Evolutionary conservation across 1,139 yeast species (phyloP).

Genomic region (Debaryomycetaceae sp.): DNA sequence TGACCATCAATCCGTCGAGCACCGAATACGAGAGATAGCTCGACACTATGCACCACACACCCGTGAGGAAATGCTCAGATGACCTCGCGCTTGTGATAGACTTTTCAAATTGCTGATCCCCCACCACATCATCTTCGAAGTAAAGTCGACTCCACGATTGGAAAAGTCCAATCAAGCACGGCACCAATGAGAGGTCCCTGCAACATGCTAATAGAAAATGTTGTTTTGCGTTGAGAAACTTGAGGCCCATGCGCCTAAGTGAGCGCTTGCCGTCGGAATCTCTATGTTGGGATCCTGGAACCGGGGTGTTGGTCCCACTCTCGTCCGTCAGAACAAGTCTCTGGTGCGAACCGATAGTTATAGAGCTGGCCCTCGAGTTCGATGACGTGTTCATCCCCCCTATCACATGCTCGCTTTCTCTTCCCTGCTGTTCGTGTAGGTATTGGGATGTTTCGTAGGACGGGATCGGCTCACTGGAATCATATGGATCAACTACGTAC

Average conservation of each 20-base stretch:
- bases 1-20: constrained; percentile 82
- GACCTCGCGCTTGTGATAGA: constrained; percentile 53
- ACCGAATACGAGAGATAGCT: constrained; percentile 82
- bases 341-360: constrained; percentile 5
- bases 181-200: constrained; percentile 68
- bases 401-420: constrained; percentile 5
- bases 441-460: constrained; percentile 45
- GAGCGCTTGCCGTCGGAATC: constrained; percentile 11
- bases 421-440: constrained; percentile 20
- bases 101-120: constrained; percentile 15
- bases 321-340: constrained; percentile 1
- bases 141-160: constrained; percentile 52
- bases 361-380: constrained; percentile 1
- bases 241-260: constrained; percentile 59
- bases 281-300: constrained; percentile 6
- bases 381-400: constrained; percentile 13
- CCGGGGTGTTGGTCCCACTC: background rate
- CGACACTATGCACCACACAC: constrained; percentile 81
- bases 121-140: constrained; percentile 17
- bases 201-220: constrained; percentile 72
- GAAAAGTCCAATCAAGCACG: constrained; percentile 56
- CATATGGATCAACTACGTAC: constrained; percentile 13
- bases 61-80: constrained; percentile 68
- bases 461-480: constrained; percentile 41
- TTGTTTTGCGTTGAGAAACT: constrained; percentile 68